Percentiles rank a stretch among this genome's conserved stretches.
These are phyloP conservation scores for Coemansia sp. DNA, from an alignment of 192 early-diverging fungal genomes.

Conservation along the genomic window DNA sequence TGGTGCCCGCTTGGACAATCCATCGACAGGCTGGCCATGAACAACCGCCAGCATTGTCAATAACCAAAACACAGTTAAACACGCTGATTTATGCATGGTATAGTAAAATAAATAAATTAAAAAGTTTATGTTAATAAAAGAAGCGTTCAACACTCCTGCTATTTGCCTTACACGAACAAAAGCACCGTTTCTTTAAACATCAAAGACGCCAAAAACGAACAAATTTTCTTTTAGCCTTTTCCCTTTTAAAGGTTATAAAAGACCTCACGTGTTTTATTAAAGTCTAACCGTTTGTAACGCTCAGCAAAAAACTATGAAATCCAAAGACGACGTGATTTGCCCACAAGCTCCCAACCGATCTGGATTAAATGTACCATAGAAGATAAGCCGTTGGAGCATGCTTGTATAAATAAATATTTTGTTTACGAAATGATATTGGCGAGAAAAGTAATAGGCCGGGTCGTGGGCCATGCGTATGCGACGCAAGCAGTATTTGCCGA, in stretches of 20 bases:
- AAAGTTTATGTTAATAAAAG: no score
- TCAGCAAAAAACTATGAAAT: no score
- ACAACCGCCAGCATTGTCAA: neutral
- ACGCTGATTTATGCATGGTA: neutral
- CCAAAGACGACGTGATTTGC: no score
- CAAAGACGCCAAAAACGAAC: no score
- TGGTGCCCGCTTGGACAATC: neutral
- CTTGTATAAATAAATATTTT: slow-evolving; percentile 70
- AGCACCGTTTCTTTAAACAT: no score
- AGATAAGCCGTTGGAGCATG: slow-evolving; percentile 69
- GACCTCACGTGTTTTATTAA: no score
- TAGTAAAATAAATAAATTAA: neutral
- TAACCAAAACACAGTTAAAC: neutral
- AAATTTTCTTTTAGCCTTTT: neutral
- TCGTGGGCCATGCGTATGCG: neutral
- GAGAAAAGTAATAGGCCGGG: neutral
- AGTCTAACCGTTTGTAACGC: no score
- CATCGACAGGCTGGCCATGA: neutral
- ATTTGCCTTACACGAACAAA: no score
- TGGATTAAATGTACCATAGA: slow-evolving; percentile 67
- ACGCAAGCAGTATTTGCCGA: slow-evolving; percentile 1
- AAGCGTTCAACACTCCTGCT: no score
- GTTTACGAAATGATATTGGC: neutral
- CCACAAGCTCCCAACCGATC: slow-evolving; percentile 85
- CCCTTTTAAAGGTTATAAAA: no score